A percentile compares a stretch with the other conserved stretches of the same genome.
These are phyloP conservation scores for Abrus precatorius DNA, from an alignment of 306 rosid genomes.

Conservation along the genomic window DNA sequence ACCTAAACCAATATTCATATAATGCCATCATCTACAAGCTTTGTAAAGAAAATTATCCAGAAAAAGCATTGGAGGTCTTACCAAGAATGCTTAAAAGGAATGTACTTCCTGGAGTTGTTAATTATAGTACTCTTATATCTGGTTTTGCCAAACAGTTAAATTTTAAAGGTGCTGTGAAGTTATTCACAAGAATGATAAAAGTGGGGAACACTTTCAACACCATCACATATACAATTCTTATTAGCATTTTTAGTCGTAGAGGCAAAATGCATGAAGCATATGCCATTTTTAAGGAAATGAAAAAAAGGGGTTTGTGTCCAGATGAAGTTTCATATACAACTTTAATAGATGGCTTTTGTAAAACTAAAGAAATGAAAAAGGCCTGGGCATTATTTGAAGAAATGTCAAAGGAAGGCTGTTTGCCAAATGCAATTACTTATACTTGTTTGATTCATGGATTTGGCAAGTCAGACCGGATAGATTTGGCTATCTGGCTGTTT, in stretches of 20 bases:
- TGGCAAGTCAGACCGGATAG: constrained; percentile 62
- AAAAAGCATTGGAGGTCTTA: constrained; percentile 65
- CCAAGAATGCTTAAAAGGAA: constrained; percentile 75
- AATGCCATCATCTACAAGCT: constrained; percentile 59
- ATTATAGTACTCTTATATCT: constrained; percentile 63
- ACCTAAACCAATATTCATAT: constrained; percentile 63
- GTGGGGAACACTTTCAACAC: constrained; percentile 55
- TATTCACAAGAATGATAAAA: constrained; percentile 62
- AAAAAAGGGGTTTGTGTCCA: constrained; percentile 50
- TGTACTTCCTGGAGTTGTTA: constrained; percentile 62
- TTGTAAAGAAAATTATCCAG: constrained; percentile 58
- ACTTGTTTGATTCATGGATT: constrained; percentile 69
- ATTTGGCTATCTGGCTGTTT: constrained; percentile 56
- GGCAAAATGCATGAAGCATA: constrained; percentile 54
- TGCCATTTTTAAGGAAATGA: constrained; percentile 57
- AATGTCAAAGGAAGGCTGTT: constrained; percentile 57
- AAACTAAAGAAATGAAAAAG: constrained; percentile 49
- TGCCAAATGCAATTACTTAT: constrained; percentile 62
- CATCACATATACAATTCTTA: constrained; percentile 60
- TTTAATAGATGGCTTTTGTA: constrained; percentile 65
- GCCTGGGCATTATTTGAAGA: constrained; percentile 62
- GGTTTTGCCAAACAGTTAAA: constrained; percentile 64
- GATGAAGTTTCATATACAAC: constrained; percentile 67
- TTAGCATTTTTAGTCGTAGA: constrained; percentile 51
- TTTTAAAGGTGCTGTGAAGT: constrained; percentile 51